A percentile compares a stretch with the other conserved stretches of the same genome.
Evolutionary conservation across 768 basidiomycete species (phyloP).

Genomic region (Candolleomyces eurysporus): DNA sequence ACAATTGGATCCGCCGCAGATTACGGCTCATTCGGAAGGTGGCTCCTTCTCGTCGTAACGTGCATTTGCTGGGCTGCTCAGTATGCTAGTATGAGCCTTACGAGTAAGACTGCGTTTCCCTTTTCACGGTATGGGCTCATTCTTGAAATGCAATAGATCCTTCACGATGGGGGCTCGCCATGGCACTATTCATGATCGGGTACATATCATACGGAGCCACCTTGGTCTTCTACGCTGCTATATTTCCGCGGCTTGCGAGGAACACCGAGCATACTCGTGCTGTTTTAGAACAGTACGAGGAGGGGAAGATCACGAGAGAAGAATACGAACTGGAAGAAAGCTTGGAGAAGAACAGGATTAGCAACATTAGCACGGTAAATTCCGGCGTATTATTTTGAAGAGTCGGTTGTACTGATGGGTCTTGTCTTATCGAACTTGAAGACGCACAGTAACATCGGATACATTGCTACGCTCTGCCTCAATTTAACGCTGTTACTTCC

Average conservation of each 20-base stretch:
- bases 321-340: constrained; percentile 75
- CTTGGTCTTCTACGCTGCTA: constrained; percentile 75
- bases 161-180: constrained; percentile 69
- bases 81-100: constrained; percentile 73
- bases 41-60: constrained; percentile 71
- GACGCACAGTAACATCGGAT: constrained; percentile 79
- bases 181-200: constrained; percentile 77
- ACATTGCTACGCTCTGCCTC: constrained; percentile 59
- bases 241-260: constrained; percentile 78
- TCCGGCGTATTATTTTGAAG: not conserved
- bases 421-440: constrained; percentile 19
- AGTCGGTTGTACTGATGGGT: not conserved
- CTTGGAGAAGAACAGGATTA: constrained; percentile 80
- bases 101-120: constrained; percentile 35
- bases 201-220: constrained; percentile 81
- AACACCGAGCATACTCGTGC: constrained; percentile 65
- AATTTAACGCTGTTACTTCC: constrained; percentile 74
- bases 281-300: constrained; percentile 54
- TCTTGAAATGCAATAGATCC: constrained; percentile 39
- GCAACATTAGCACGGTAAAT: constrained; percentile 77
- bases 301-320: constrained; percentile 55
- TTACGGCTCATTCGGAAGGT: constrained; percentile 74
- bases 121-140: no score
- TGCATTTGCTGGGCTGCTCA: constrained; percentile 79
- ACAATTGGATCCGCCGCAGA: constrained; percentile 75